Evolutionary conservation across 2,329 filamentous ascomycete genomes (phyloP).

Genomic region (Epicoccum sorghinum): DNA sequence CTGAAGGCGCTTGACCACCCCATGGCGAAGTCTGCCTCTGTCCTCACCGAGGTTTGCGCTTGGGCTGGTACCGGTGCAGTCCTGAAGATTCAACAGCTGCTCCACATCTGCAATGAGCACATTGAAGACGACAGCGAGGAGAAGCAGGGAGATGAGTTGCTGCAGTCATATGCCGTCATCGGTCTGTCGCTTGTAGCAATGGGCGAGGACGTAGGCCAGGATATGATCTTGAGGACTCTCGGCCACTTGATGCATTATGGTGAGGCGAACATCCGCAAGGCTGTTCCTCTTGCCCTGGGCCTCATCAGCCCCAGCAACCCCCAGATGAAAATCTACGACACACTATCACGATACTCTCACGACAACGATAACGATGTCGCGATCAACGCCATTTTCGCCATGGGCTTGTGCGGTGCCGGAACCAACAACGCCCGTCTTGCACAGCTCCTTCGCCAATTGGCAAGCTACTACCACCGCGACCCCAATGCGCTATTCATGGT

Average conservation of each 20-base stretch:
- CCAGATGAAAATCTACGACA: slow-evolving; percentile 99
- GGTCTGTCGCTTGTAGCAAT: slow-evolving; percentile 94
- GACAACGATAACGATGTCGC: slow-evolving; percentile 98
- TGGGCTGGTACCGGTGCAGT: slow-evolving; percentile 98
- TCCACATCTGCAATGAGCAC: slow-evolving; percentile 98
- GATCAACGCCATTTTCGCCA: slow-evolving; percentile 98
- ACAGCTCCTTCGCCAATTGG: slow-evolving; percentile 90
- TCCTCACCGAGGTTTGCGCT: slow-evolving; percentile 93
- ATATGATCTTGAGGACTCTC: slow-evolving; percentile 98
- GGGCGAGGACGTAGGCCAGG: slow-evolving; percentile 97
- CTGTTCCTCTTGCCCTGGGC: slow-evolving; percentile 94
- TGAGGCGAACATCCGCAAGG: slow-evolving; percentile 94
- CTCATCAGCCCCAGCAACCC: slow-evolving; percentile 96
- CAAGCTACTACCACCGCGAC: slow-evolving; percentile 97
- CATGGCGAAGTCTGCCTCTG: slow-evolving; percentile 93
- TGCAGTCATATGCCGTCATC: slow-evolving; percentile 94
- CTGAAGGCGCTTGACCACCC: slow-evolving; percentile 96
- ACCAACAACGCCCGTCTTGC: slow-evolving; percentile 98
- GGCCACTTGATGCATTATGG: slow-evolving; percentile 99
- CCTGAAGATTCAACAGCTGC: slow-evolving; percentile 93
- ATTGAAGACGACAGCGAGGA: slow-evolving; percentile 88
- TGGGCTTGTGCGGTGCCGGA: slow-evolving; percentile 94
- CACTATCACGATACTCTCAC: slow-evolving; percentile 94
- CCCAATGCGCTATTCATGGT: slow-evolving; percentile 99
- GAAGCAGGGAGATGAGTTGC: slow-evolving; percentile 92